A percentile compares a stretch with the other conserved stretches of the same genome.
phyloP scores from a whole-genome alignment of 805 yeast genomes.

The Monosporozyma siamensis region DNA sequence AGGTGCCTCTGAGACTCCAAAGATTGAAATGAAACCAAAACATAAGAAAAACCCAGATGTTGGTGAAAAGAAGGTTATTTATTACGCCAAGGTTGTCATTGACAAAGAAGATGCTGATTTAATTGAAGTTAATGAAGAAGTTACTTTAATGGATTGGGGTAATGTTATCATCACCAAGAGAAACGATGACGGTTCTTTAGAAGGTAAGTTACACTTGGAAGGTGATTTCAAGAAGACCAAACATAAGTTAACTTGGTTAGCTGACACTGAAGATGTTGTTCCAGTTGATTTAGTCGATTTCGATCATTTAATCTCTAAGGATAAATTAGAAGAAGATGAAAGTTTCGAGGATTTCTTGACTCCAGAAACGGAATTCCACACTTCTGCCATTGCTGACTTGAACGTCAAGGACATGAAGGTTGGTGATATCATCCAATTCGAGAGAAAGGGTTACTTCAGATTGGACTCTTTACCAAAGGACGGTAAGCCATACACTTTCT shows the following conservation, averaged over 20 bases:
- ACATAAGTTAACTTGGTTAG: constrained; percentile 91
- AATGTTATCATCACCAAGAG: constrained; percentile 72
- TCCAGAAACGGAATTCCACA: constrained; percentile 74
- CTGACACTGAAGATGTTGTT: constrained; percentile 63
- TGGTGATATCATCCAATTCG: constrained; percentile 88
- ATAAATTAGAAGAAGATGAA: constrained; percentile 89
- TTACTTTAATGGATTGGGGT: constrained; percentile 99
- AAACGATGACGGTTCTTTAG: constrained; percentile 55
- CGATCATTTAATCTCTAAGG: constrained; percentile 91
- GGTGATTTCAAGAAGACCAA: constrained; percentile 97
- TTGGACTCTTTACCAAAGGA: constrained; percentile 50
- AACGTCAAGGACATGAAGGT: constrained; percentile 68
- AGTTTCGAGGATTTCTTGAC: constrained; percentile 88
- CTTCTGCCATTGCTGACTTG: constrained; percentile 68
- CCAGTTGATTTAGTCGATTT: constrained; percentile 79
- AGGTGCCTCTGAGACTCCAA: constrained; percentile 55
- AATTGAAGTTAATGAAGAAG: constrained; percentile 75
- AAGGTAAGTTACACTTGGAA: constrained; percentile 75
- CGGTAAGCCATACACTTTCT: constrained; percentile 65
- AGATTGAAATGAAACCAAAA: constrained; percentile 69
- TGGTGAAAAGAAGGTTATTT: constrained; percentile 74
- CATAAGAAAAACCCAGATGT: constrained; percentile 93
- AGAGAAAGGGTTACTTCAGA: constrained; percentile 93
- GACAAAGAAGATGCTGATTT: constrained; percentile 82
- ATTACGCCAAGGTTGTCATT: constrained; percentile 52